Conservation (phyloP, 1,284 basidiomycete species). For the Ceratobasidium sp. region DNA sequence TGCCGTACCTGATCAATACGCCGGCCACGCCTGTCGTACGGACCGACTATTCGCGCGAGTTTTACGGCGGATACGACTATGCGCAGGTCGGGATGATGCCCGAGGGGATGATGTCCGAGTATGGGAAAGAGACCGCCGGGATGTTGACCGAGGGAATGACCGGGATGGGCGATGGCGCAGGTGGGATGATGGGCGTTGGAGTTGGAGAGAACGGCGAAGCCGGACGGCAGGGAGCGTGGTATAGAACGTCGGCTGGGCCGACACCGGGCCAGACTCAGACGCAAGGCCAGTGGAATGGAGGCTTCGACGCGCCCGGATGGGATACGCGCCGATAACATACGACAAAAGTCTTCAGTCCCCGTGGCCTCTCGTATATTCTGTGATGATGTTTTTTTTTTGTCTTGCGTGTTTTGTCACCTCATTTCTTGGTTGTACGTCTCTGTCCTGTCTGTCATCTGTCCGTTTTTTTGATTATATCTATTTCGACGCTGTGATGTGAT, state of each 20-base stretch:
- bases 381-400: neutral
- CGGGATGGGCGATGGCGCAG: neutral
- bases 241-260: conserved; percentile 22
- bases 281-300: conserved; percentile 38
- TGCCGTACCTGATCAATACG: conserved; percentile 6
- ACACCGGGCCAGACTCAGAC: conserved; percentile 8
- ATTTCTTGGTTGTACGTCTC: neutral
- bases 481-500: neutral
- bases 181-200: neutral
- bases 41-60: conserved; percentile 18
- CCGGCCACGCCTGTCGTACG: conserved; percentile 5
- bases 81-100: neutral
- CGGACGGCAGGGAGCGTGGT: conserved; percentile 20
- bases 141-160: conserved; percentile 1
- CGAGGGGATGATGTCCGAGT: conserved; percentile 15
- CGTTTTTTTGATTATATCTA: conserved; percentile 5
- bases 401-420: neutral
- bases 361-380: conserved; percentile 15
- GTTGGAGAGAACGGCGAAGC: neutral
- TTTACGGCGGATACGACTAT: conserved; percentile 38
- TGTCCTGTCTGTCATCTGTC: too few relatives aligned
- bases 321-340: conserved; percentile 18
- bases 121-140: neutral
- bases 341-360: conserved; percentile 2
- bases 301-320: conserved; percentile 32